These are phyloP conservation scores for Amborella trichopoda DNA, from an alignment of 164 flowering plant species.

Conservation along the genomic window DNA sequence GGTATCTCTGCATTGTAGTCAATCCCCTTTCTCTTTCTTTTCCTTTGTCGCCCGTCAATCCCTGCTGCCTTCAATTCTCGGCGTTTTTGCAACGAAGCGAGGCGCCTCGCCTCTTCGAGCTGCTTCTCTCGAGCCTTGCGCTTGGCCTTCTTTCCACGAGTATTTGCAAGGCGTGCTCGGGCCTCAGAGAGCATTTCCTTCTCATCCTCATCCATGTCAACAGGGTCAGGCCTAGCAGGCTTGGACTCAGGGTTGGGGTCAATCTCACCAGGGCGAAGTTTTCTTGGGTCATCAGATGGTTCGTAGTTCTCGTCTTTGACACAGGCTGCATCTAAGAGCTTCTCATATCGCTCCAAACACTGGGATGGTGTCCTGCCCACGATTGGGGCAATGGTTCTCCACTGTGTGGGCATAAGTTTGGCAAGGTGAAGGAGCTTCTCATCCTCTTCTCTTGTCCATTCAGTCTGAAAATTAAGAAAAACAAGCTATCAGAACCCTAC, in stretches of 20 bases:
- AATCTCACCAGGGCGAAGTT: conserved; percentile 92
- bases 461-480: conserved; percentile 51
- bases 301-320: conserved; percentile 90
- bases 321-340: conserved; percentile 95
- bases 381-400: conserved; percentile 98
- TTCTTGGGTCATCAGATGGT: conserved; percentile 86
- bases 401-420: conserved; percentile 95
- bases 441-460: conserved; percentile 99
- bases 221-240: conserved; percentile 99
- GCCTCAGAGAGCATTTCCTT: conserved; percentile 99
- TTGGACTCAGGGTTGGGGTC: conserved; percentile 97
- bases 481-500: no score
- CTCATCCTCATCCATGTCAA: conserved; percentile 99
- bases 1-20: conserved; percentile 97
- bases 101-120: conserved; percentile 97
- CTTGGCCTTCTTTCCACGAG: conserved; percentile 95
- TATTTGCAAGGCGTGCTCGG: conserved; percentile 88
- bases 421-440: conserved; percentile 95
- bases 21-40: conserved; percentile 87
- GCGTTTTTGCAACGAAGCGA: conserved; percentile 91
- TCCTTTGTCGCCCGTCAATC: conserved; percentile 59
- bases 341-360: conserved; percentile 95
- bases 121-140: conserved; percentile 98
- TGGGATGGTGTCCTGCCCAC: conserved; percentile 91
- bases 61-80: conserved; percentile 98